Evolutionary conservation across 371 early-diverging fungal genomes (phyloP).

Genomic region (Syncephalastrum monosporum): DNA sequence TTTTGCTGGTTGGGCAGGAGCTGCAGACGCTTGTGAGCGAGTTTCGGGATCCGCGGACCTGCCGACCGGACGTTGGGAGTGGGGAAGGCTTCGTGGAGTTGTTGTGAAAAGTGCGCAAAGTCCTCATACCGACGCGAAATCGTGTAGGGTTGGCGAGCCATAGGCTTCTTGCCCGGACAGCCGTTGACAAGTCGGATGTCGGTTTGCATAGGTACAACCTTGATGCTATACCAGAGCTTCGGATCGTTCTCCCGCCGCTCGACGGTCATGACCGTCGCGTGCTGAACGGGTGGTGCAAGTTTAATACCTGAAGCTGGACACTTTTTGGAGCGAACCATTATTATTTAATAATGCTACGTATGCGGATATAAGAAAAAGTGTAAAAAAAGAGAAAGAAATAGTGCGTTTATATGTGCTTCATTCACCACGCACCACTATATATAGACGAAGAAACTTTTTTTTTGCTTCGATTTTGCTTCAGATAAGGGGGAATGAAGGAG

Average conservation of each 20-base stretch:
- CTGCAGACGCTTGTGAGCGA: conserved; percentile 19
- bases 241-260: conserved; percentile 19
- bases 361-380: conserved; percentile 5
- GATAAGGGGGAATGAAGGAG: no score
- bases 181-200: conserved; percentile 15
- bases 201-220: conserved; percentile 22
- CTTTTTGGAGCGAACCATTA: conserved; percentile 10
- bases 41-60: conserved; percentile 14
- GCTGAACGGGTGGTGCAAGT: conserved; percentile 23
- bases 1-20: conserved; percentile 16
- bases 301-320: conserved; percentile 17
- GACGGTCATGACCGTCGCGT: conserved; percentile 16
- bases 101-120: conserved; percentile 20
- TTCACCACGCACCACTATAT: background rate
- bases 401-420: conserved; percentile 5
- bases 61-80: background rate
- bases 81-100: conserved; percentile 19
- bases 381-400: background rate
- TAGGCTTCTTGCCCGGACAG: conserved; percentile 5
- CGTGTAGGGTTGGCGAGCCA: conserved; percentile 20
- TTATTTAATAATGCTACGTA: conserved; percentile 6
- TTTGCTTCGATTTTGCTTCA: no score
- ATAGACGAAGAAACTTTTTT: background rate
- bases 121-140: conserved; percentile 32
- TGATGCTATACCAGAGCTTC: conserved; percentile 24